Conservation (phyloP, 1,139 yeast genomes). For the Diutina ranongensis region DNA sequence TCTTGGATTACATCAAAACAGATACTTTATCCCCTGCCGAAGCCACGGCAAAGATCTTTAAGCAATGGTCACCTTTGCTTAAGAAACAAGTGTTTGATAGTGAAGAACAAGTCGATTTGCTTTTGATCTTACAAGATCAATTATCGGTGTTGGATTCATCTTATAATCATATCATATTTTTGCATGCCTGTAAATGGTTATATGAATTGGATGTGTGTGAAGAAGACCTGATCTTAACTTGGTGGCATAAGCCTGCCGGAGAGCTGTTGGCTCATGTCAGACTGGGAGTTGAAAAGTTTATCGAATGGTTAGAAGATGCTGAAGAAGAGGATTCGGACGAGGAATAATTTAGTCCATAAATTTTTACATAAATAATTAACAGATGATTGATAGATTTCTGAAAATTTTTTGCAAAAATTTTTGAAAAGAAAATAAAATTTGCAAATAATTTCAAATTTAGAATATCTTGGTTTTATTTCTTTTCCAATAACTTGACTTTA, state of each 20-base stretch:
- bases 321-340: constrained; percentile 46
- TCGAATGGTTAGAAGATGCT: constrained; percentile 81
- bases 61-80: constrained; percentile 71
- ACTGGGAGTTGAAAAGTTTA: constrained; percentile 54
- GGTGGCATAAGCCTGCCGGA: constrained; percentile 60
- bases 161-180: constrained; percentile 33
- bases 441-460: too few species aligned
- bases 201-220: constrained; percentile 75
- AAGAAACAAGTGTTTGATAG: constrained; percentile 72
- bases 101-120: constrained; percentile 67
- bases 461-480: too few species aligned
- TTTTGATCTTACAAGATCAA: constrained; percentile 43
- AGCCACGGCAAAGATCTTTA: constrained; percentile 66
- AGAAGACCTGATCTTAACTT: constrained; percentile 64
- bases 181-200: constrained; percentile 53
- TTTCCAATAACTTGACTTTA: too few species aligned
- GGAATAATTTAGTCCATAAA: too few species aligned
- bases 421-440: too few species aligned
- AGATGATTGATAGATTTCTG: too few species aligned
- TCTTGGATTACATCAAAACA: constrained; percentile 62
- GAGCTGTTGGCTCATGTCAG: constrained; percentile 38
- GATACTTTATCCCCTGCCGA: constrained; percentile 55
- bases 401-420: too few species aligned
- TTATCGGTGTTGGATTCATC: constrained; percentile 21
- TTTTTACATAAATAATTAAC: too few species aligned